These are phyloP conservation scores for Besnoitia besnoiti DNA, from an alignment of 169 alveolate genomes.

Conservation along the genomic window DNA sequence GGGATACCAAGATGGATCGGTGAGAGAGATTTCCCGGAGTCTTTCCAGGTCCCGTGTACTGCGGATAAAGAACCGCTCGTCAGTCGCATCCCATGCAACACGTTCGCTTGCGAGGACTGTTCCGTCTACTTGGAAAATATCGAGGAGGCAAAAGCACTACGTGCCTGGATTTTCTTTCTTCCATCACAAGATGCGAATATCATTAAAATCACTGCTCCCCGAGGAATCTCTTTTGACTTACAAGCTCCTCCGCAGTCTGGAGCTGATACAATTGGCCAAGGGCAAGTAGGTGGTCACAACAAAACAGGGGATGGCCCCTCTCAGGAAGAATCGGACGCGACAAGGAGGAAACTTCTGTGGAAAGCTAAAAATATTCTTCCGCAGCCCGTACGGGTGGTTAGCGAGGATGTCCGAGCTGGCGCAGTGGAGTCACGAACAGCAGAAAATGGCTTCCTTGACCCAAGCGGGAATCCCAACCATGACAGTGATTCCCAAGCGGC, in stretches of 20 bases:
- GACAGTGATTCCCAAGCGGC: background rate
- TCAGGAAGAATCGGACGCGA: background rate
- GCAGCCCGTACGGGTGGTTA: background rate
- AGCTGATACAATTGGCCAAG: background rate
- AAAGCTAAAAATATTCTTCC: background rate
- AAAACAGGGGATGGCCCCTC: background rate
- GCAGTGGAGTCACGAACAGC: background rate
- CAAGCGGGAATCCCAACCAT: background rate
- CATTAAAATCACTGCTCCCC: slow-evolving; percentile 56
- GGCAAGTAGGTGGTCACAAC: background rate
- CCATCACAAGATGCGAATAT: slow-evolving; percentile 61
- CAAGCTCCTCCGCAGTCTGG: background rate
- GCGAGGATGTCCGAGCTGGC: background rate
- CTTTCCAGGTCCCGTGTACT: slow-evolving; percentile 59
- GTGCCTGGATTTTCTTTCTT: slow-evolving; percentile 64
- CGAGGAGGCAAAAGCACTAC: slow-evolving; percentile 7
- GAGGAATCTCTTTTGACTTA: slow-evolving; percentile 41
- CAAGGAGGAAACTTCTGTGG: background rate
- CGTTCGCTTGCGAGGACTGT: slow-evolving; percentile 62
- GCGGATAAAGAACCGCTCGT: slow-evolving; percentile 66
- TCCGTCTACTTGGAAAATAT: slow-evolving; percentile 53
- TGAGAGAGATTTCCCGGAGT: slow-evolving; percentile 61
- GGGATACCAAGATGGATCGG: slow-evolving; percentile 68
- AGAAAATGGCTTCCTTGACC: background rate
- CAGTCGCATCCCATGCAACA: slow-evolving; percentile 52